Conservation (phyloP, 495 filamentous ascomycete species). For the Parathielavia hyrcaniae region DNA sequence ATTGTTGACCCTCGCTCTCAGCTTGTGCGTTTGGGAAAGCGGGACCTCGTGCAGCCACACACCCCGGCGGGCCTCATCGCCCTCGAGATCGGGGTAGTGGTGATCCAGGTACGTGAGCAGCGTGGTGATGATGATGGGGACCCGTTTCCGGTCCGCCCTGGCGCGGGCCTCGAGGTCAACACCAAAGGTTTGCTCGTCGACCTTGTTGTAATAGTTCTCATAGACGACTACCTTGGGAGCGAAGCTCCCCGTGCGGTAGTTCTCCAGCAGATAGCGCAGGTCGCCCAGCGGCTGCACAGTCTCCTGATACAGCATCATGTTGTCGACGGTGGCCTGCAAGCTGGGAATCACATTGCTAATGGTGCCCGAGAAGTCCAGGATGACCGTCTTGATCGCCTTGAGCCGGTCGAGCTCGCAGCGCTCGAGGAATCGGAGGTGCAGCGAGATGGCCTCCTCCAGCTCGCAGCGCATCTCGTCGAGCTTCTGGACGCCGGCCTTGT, state of each 20-base stretch:
- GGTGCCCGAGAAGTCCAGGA: conserved; percentile 94
- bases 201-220: conserved; percentile 98
- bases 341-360: conserved; percentile 98
- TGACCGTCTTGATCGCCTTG: conserved; percentile 95
- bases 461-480: conserved; percentile 87
- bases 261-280: conserved; percentile 92
- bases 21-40: conserved; percentile 73
- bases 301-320: conserved; percentile 99
- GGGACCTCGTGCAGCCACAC: conserved; percentile 95
- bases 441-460: conserved; percentile 87
- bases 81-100: conserved; percentile 95
- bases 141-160: conserved; percentile 87
- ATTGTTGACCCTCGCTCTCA: conserved; percentile 77
- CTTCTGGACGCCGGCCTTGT: conserved; percentile 77
- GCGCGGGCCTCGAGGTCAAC: conserved; percentile 94
- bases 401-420: conserved; percentile 93
- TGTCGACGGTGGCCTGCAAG: conserved; percentile 88
- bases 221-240: conserved; percentile 86
- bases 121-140: conserved; percentile 86
- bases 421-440: conserved; percentile 93
- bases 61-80: conserved; percentile 83
- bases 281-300: conserved; percentile 91
- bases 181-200: conserved; percentile 96
- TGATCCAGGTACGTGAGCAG: conserved; percentile 92
- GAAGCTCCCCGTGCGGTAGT: conserved; percentile 91